phyloP scores from a whole-genome alignment of 2,329 filamentous ascomycete species.

The Blastomyces emzantsi region DNA sequence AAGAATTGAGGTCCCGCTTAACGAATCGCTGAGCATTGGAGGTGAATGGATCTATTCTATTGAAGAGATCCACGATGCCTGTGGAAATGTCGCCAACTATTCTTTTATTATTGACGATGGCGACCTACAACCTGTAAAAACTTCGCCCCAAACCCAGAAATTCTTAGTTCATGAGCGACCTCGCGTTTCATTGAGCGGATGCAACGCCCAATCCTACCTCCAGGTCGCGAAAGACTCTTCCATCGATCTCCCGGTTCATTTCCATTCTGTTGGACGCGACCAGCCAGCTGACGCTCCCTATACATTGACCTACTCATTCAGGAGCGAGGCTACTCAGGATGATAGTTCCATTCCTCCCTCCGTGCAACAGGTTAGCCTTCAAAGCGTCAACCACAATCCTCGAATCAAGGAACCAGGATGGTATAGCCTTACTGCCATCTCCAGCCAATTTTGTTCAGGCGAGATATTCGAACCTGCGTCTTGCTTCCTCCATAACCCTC shows the following conservation, averaged over 20 bases:
- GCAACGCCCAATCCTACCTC: constrained; percentile 69
- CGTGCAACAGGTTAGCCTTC: constrained; percentile 47
- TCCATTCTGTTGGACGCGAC: constrained; percentile 52
- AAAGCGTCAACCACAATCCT: constrained; percentile 54
- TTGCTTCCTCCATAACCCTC: constrained; percentile 85
- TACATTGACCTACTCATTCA: constrained; percentile 72
- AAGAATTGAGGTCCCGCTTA: constrained; percentile 69
- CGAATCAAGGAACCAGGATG: constrained; percentile 68
- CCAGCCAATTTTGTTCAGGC: constrained; percentile 71
- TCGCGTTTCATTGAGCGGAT: constrained; percentile 59
- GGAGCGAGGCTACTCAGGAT: constrained; percentile 64
- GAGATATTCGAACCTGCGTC: constrained; percentile 89
- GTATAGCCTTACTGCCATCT: constrained; percentile 73
- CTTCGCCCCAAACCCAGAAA: constrained; percentile 59
- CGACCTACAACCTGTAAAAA: constrained; percentile 48
- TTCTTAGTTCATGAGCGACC: constrained; percentile 86
- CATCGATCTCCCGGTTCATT: constrained; percentile 61
- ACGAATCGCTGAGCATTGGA: constrained; percentile 72
- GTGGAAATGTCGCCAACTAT: constrained; percentile 79
- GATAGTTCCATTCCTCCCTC: constrained; percentile 50
- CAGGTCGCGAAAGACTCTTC: constrained; percentile 69
- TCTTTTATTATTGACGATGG: constrained; percentile 52
- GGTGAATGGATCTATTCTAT: constrained; percentile 86
- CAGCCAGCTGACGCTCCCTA: constrained; percentile 56
- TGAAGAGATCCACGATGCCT: constrained; percentile 83